These are phyloP conservation scores for Septoria petroselini DNA, from an alignment of 2,329 filamentous ascomycete species.

Conservation along the genomic window DNA sequence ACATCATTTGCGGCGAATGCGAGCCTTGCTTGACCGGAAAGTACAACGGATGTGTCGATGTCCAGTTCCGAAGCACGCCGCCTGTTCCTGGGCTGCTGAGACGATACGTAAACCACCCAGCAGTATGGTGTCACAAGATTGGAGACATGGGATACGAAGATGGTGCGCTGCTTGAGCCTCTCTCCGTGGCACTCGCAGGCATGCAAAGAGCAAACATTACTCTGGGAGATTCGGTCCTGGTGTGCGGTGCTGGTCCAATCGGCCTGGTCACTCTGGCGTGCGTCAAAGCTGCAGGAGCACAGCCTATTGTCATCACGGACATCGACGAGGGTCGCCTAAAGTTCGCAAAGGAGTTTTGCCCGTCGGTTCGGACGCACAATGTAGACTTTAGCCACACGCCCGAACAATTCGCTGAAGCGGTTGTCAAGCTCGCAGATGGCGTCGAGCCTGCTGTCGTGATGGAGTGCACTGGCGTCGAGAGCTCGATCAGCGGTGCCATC, in stretches of 20 bases:
- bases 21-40: constrained; percentile 87
- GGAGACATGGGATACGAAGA: constrained; percentile 88
- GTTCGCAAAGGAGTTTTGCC: constrained; percentile 81
- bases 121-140: constrained; percentile 94
- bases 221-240: constrained; percentile 80
- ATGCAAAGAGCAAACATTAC: constrained; percentile 77
- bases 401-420: constrained; percentile 67
- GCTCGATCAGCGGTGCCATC: constrained; percentile 78
- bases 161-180: constrained; percentile 83
- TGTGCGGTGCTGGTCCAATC: constrained; percentile 92
- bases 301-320: constrained; percentile 89
- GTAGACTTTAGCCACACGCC: constrained; percentile 61
- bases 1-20: constrained; percentile 86
- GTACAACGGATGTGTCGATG: constrained; percentile 89
- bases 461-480: constrained; percentile 94
- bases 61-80: constrained; percentile 85
- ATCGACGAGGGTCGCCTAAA: constrained; percentile 81
- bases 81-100: constrained; percentile 82
- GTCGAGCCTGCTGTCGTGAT: constrained; percentile 77
- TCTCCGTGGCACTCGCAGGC: constrained; percentile 83
- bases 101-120: constrained; percentile 92
- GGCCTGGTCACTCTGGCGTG: constrained; percentile 86
- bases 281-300: constrained; percentile 79
- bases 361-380: constrained; percentile 75
- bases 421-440: constrained; percentile 69